Evolutionary conservation across 352 stramenopile species (phyloP), one percentile per base, ranked within the genome.

Genomic region (Phytophthora foliorum): DNA sequence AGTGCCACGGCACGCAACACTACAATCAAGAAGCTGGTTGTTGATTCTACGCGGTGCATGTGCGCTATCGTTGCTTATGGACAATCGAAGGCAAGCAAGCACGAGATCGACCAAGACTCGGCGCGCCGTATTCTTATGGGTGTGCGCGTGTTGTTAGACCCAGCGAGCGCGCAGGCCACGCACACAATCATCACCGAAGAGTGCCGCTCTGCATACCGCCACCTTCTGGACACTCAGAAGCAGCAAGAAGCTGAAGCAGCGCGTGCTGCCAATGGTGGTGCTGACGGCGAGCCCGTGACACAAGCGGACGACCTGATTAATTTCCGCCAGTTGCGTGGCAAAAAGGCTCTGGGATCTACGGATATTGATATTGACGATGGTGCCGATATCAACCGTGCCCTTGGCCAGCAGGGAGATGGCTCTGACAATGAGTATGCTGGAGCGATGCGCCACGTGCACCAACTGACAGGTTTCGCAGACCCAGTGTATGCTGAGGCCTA

Each of bases 361-460:
- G 97, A 99, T 76, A 94, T 99, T 72, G 98, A 99, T 81, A 95
- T 99, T 69, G 97, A 99, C 72, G 98, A 99, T 78, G 97, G 97
- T 48, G 92, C 93, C 25, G 97, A 99, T 72, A 97, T 99, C 70
- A 93, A 88, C 46, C 87, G 96, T 52, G 98, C 97, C 4, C 97
- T 98, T 22, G 97, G 97, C 5, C 94, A 97, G 22, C 88, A 96
- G 31, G 64, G 71, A 10, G 72, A 79, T 39, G 72, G 66, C 4
- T 88, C 78, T n/a, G 66, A 80, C 60, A 95, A 93, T 61, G 86
- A 94, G 69, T 96, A 95, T 76, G 90, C 82, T 36, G 94, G 89
- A 70, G 96, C 98, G 67, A 86, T 99, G 54, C 92, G 88, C 32
- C 97, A 99, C 76, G 96, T 99, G 57, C 98, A 99, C 77, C 98